Base-by-base conservation (phyloP, 2,329 filamentous ascomycete genomes). In the Phialemoniopsis sp. region DNA sequence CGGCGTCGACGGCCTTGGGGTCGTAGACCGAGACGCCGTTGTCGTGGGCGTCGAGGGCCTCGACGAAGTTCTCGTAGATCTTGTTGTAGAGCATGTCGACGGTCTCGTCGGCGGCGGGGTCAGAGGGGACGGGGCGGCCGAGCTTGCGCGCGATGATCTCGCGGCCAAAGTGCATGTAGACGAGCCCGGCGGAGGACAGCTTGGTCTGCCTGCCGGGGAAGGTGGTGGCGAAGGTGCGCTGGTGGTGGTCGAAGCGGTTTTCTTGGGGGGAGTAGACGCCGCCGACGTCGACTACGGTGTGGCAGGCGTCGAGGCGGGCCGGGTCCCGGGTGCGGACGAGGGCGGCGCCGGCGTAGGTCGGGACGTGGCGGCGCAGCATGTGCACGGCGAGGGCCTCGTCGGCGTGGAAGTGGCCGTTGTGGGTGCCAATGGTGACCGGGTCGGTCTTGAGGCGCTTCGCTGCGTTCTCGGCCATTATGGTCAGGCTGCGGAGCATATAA, bases 381-480 rank as follows among this genome's bases (percentile, higher is more conserved):
- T 95, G 89, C 48, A 98, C 90, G 42, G 93, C 93, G 32, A 98
- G 81, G 45, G 93, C 91, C 71, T 98, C 93, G 65, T 98, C 93
- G 62, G 93, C 93, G 71, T 98, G 93, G 77, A 98, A 98, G 73
- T 96, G 89, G 52, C 93, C 93, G 68, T 85, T 96, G 78, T 98
- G 93, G 21, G 93, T 98, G 58, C 90, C 93, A 60, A 96, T 94
- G 52, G 81, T 67, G 48, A 85, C 68, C 40, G 56, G 53, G n/a
- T 78, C 73, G 52, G 84, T 87, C 76, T 95, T 95, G 62, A 94
- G 68, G 63, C 87, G 85, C 69, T 97, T 97, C 46, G 84, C 68
- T 55, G 82, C 76, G 58, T 71, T 77, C 72, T 87, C 78, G 54
- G 82, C 73, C 82, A 86, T 86, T 55, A 48, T 66, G 47, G 44